Percentiles rank a stretch among this genome's conserved stretches.
Conservation (phyloP, 78 protist species). For the Polysphondylium violaceum region DNA sequence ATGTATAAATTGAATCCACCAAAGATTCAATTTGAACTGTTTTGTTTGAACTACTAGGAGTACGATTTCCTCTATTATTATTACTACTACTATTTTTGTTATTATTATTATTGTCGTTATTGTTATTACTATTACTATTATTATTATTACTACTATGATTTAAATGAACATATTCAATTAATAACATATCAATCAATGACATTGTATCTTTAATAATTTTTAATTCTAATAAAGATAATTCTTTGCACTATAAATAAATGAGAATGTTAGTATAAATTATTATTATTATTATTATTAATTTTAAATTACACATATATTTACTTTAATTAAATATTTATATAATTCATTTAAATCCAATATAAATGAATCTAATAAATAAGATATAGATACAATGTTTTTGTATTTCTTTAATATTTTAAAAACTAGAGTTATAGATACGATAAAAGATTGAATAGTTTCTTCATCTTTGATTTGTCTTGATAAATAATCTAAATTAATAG, state of each 20-base stretch:
- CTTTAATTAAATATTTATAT: slow-evolving; percentile 1
- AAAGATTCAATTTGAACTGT: slow-evolving; percentile 1
- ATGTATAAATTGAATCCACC: slow-evolving; percentile 21
- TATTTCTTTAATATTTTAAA: slow-evolving; percentile 14
- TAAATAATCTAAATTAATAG: slow-evolving; percentile 5
- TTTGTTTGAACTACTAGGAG: too few species aligned
- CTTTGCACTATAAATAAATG: not conserved
- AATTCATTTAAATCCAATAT: not conserved
- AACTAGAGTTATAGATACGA: too few species aligned
- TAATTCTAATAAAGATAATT: not conserved
- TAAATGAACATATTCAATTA: slow-evolving; percentile 20
- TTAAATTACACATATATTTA: not conserved
- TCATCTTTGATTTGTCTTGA: slow-evolving; percentile 8
- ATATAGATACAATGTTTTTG: not conserved
- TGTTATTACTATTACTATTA: not conserved
- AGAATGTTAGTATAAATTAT: not conserved
- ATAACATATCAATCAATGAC: not conserved
- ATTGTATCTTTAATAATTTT: not conserved
- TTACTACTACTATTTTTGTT: too few species aligned
- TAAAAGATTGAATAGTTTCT: too few species aligned
- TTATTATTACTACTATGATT: not conserved
- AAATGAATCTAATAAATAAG: not conserved
- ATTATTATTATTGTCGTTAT: too few species aligned
- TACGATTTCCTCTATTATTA: too few species aligned
- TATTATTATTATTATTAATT: not conserved